Evolutionary conservation across 176 grass and related monocot genomes (phyloP).

Genomic region (Puya raimondii): DNA sequence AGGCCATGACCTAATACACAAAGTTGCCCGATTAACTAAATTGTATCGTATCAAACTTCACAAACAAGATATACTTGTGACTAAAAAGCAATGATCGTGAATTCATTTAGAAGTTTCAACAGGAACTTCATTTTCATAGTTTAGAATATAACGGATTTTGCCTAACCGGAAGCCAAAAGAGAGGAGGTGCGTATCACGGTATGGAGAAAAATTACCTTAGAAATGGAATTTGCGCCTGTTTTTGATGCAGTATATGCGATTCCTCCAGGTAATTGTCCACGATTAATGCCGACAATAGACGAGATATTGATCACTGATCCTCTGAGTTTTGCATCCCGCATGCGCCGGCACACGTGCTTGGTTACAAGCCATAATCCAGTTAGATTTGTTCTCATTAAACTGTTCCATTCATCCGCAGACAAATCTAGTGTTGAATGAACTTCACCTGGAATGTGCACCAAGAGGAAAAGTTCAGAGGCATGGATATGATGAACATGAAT

Average conservation of each 20-base stretch:
- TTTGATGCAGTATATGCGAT: conserved; percentile 60
- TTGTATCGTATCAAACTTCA: not conserved
- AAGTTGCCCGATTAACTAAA: conserved; percentile 1
- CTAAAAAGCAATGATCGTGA: too few relatives aligned
- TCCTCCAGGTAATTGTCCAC: conserved; percentile 51
- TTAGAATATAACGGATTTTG: not conserved
- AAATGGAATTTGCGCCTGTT: conserved; percentile 48
- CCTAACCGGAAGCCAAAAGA: not conserved
- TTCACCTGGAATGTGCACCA: conserved; percentile 28
- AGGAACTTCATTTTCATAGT: not conserved
- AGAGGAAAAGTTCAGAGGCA: not conserved
- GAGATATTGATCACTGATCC: conserved; percentile 81
- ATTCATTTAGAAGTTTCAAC: too few relatives aligned
- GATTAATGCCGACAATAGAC: conserved; percentile 47
- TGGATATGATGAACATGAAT: not conserved
- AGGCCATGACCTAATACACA: conserved; percentile 54
- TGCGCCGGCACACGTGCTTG: conserved; percentile 69
- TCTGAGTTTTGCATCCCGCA: conserved; percentile 51
- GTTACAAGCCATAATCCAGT: conserved; percentile 64
- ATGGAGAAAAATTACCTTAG: conserved; percentile 39
- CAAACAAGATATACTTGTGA: too few relatives aligned
- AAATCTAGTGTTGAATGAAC: conserved; percentile 69
- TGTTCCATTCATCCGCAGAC: conserved; percentile 62
- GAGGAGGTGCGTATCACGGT: not conserved
- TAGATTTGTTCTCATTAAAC: conserved; percentile 75